Percentiles rank a stretch among this genome's conserved stretches.
Conservation (phyloP, 2,329 filamentous ascomycete species). For the Penicillium fuscoglaucum region DNA sequence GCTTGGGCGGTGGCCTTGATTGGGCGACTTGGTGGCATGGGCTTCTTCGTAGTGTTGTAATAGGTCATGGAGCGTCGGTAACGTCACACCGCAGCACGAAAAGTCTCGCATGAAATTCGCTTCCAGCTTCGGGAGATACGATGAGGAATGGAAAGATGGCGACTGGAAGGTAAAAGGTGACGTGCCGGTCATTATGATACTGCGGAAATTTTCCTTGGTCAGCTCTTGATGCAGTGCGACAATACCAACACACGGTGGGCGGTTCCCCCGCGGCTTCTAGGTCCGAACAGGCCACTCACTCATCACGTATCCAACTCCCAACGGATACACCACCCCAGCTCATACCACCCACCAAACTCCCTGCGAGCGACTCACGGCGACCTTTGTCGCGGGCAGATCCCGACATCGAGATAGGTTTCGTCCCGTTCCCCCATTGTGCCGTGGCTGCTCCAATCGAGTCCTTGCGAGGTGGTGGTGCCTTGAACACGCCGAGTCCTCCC, state of each 20-base stretch:
- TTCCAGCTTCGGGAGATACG: slow-evolving; percentile 93
- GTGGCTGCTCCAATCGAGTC: slow-evolving; percentile 55
- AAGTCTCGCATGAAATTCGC: slow-evolving; percentile 98
- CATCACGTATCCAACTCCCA: slow-evolving; percentile 94
- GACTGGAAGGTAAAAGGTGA: slow-evolving; percentile 90
- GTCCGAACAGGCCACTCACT: slow-evolving; percentile 65
- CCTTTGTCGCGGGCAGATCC: slow-evolving; percentile 51
- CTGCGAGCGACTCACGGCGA: slow-evolving; percentile 60
- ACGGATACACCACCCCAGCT: slow-evolving; percentile 97
- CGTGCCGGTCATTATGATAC: slow-evolving; percentile 92
- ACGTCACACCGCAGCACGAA: slow-evolving; percentile 84
- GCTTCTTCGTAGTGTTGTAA: slow-evolving; percentile 96
- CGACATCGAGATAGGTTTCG: slow-evolving; percentile 61
- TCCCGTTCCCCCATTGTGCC: slow-evolving; percentile 58
- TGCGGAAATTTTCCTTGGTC: slow-evolving; percentile 44
- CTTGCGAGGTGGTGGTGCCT: slow-evolving; percentile 48
- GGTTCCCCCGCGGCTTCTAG: slow-evolving; percentile 4
- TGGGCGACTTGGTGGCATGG: slow-evolving; percentile 70
- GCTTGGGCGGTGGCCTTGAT: slow-evolving; percentile 50
- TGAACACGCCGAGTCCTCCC: slow-evolving; percentile 40
- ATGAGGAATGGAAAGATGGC: slow-evolving; percentile 95
- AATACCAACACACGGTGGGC: slow-evolving; percentile 17
- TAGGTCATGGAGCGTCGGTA: slow-evolving; percentile 90
- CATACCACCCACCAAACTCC: slow-evolving; percentile 73
- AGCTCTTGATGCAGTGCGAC: slow-evolving; percentile 28